Percentiles rank a stretch among this genome's conserved stretches.
phyloP scores from a whole-genome alignment of 805 yeast genomes.

The Starmerella floricola region DNA sequence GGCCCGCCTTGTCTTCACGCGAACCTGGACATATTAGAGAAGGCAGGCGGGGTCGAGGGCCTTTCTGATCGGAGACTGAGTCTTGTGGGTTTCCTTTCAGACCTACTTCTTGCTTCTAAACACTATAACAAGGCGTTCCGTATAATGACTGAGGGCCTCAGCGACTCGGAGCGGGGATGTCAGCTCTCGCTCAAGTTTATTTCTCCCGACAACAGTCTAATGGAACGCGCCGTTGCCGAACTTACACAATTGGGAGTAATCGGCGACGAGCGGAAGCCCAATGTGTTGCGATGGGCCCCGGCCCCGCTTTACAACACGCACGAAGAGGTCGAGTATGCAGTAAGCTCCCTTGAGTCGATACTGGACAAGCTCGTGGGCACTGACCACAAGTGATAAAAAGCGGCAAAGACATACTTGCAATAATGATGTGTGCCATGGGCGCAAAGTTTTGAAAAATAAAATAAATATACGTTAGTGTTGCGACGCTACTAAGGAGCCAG shows the following conservation, averaged over 20 bases:
- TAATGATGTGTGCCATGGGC: no score
- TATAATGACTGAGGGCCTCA: conserved; percentile 60
- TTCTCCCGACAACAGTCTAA: conserved; percentile 24
- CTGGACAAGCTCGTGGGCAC: conserved; percentile 9
- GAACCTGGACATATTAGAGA: conserved; percentile 49
- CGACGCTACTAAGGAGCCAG: background rate
- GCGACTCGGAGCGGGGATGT: conserved; percentile 51
- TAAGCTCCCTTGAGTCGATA: conserved; percentile 33
- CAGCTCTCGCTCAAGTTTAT: conserved; percentile 69
- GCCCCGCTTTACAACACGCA: conserved; percentile 72
- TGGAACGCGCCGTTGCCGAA: conserved; percentile 46
- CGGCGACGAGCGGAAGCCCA: conserved; percentile 82
- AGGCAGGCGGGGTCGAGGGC: conserved; percentile 48
- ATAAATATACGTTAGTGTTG: background rate
- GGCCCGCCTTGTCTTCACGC: conserved; percentile 65
- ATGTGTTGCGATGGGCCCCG: conserved; percentile 85
- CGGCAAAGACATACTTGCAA: no score
- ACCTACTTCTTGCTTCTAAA: conserved; percentile 35
- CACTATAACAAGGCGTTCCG: conserved; percentile 41
- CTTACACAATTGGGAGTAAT: conserved; percentile 50
- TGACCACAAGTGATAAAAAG: no score
- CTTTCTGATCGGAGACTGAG: conserved; percentile 45
- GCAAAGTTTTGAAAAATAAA: no score
- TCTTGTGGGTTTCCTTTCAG: conserved; percentile 47
- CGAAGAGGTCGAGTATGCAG: conserved; percentile 44